These are phyloP conservation scores for Mollisia scopiformis DNA, from an alignment of 2,329 filamentous ascomycete species.

Conservation along the genomic window DNA sequence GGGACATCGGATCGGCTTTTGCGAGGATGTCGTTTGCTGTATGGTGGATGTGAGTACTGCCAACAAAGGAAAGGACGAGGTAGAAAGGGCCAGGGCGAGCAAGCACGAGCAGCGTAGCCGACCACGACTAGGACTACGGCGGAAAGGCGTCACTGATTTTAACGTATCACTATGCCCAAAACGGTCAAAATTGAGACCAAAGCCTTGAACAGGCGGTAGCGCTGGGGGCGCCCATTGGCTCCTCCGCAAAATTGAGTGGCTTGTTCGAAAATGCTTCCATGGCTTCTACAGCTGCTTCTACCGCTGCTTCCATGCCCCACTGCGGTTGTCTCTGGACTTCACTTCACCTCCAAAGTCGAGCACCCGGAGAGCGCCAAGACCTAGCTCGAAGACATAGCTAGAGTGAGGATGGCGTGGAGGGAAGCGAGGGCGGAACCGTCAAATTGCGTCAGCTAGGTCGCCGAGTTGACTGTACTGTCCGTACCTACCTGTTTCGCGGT, in stretches of 20 bases:
- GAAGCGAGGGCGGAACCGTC: background rate
- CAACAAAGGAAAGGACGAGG: too few species aligned
- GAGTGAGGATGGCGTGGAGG: background rate
- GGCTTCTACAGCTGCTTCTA: slow-evolving; percentile 29
- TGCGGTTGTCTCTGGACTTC: background rate
- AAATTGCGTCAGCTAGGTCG: background rate
- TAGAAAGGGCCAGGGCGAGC: too few species aligned
- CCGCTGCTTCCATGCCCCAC: slow-evolving; percentile 23
- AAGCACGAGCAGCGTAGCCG: background rate
- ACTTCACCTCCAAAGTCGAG: background rate
- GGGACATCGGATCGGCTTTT: background rate
- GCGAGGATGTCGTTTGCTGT: background rate
- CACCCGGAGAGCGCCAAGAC: background rate
- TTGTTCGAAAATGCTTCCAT: slow-evolving; percentile 17
- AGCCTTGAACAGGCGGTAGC: background rate
- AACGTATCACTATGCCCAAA: slow-evolving; percentile 19
- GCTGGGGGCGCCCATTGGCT: slow-evolving; percentile 15
- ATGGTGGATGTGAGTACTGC: too few species aligned
- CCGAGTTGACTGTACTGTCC: slow-evolving; percentile 2
- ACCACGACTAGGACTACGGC: background rate
- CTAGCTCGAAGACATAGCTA: background rate
- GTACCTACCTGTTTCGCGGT: slow-evolving; percentile 12
- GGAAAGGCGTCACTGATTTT: background rate
- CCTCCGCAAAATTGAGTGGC: slow-evolving; percentile 22
- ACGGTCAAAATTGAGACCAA: slow-evolving; percentile 19